Evolutionary conservation across 1,139 yeast genomes (phyloP), one percentile per base, ranked within the genome.

Genomic region (Suhomyces bribrorum): DNA sequence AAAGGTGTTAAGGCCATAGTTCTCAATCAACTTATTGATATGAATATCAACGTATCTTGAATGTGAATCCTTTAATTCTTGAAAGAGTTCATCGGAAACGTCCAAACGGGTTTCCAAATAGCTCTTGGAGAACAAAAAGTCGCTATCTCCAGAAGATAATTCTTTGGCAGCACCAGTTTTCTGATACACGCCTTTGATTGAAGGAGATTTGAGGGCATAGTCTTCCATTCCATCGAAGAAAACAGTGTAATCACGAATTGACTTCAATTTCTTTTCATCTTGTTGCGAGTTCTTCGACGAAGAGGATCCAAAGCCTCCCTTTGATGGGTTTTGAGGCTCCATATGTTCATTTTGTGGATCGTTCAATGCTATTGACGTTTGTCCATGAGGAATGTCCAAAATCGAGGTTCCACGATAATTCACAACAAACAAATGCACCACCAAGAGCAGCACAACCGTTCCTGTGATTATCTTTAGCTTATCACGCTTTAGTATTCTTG

Each of bases 91-190:
- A 2, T 61, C 62, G 3, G 73, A 59, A 16, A 72, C 54, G 41
- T 69, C 72, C 44, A 72, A 57, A 4, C 71, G 64, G 41, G 58
- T 57, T 43, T 66, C 72, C 38, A 71, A 58, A 43, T 66, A 68
- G 15, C 62, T 64, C 44, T 69, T 70, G 29, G 63, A 57, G 43
- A 70, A 66, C 6, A 67, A 46, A 38, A 65, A 61, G n/a, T 51
- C 49, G 11, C 46, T 54, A 31, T 55, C 54, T 20, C 40, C 42
- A 12, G 61, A 46, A 36, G 62, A 63, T 14, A 52, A 35, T 42
- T 69, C 74, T 32, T 47, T 52, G 5, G 75, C 75, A 36, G 58
- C 57, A 2, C 39, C 39, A 15, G 52, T 62, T 26, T 31, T 46
- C 34, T 57, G 60, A 49, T 69, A 71, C 28, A 61, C 57, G 30